phyloP scores from a whole-genome alignment of 192 early-diverging fungal species.

The Dimargaris cristalligena region DNA sequence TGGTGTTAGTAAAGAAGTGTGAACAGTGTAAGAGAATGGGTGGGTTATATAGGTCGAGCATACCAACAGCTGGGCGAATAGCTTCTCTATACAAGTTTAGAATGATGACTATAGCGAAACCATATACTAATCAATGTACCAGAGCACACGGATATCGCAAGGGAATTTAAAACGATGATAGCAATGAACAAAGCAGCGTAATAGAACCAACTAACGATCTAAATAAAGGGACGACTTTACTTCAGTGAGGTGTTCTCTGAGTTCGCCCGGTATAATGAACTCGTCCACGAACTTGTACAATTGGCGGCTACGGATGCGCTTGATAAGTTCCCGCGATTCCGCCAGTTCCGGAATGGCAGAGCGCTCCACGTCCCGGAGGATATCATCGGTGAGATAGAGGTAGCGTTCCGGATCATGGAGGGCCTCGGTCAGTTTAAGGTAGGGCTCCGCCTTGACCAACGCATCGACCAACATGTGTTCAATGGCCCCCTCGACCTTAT shows the following conservation, averaged over 20 bases:
- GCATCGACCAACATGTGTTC: conserved; percentile 87
- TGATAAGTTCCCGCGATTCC: conserved; percentile 48
- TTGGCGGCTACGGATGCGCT: conserved; percentile 57
- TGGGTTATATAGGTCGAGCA: too few species aligned
- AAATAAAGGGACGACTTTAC: conserved; percentile 15
- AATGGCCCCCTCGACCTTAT: conserved; percentile 56
- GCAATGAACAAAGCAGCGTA: background rate
- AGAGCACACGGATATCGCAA: background rate
- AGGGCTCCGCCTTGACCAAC: conserved; percentile 58
- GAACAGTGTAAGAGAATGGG: too few species aligned
- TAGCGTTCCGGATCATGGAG: conserved; percentile 51
- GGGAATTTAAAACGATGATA: background rate
- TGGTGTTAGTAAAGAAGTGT: too few species aligned
- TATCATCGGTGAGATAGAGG: conserved; percentile 61
- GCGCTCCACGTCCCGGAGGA: conserved; percentile 56
- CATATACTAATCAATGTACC: background rate
- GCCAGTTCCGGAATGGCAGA: conserved; percentile 40
- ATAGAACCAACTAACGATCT: background rate
- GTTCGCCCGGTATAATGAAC: conserved; percentile 38
- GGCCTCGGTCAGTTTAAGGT: conserved; percentile 39
- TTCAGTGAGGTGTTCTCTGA: conserved; percentile 22
- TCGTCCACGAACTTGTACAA: conserved; percentile 81
- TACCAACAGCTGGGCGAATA: background rate
- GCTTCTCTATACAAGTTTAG: background rate
- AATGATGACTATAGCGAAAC: background rate